A percentile compares a stretch with the other conserved stretches of the same genome.
These are phyloP conservation scores for Yamadazyma philogaea DNA, from an alignment of 805 yeast species.

Conservation along the genomic window DNA sequence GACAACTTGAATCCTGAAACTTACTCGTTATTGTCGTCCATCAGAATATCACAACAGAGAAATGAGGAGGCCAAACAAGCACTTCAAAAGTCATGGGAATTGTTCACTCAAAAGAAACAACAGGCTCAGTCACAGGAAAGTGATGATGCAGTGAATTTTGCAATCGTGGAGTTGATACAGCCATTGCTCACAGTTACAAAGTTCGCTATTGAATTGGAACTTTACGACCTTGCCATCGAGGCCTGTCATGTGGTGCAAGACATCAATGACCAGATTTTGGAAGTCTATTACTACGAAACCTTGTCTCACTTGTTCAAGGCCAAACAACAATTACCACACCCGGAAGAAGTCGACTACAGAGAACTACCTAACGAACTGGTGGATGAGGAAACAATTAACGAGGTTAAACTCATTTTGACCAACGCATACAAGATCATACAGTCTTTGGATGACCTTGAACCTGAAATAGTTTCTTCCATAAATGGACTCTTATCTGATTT, in stretches of 20 bases:
- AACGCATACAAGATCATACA: constrained; percentile 44
- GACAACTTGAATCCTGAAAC: constrained; percentile 71
- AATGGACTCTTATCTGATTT: constrained; percentile 47
- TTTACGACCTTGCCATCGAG: constrained; percentile 62
- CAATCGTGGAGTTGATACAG: constrained; percentile 65
- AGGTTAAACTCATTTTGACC: constrained; percentile 43
- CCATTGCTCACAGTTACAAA: constrained; percentile 71
- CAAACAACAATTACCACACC: constrained; percentile 17
- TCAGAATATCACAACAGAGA: constrained; percentile 82
- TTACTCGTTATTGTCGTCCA: constrained; percentile 78
- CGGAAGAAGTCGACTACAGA: constrained; percentile 36
- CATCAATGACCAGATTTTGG: constrained; percentile 81
- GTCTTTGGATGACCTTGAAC: constrained; percentile 46
- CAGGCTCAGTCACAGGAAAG: constrained; percentile 20
- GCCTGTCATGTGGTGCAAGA: constrained; percentile 67
- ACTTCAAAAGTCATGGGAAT: constrained; percentile 65
- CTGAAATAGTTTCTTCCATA: constrained; percentile 58
- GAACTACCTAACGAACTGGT: constrained; percentile 27
- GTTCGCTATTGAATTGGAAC: constrained; percentile 73
- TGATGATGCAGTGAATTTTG: constrained; percentile 47
- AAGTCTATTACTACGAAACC: constrained; percentile 79
- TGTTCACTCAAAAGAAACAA: constrained; percentile 52
- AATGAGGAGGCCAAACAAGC: constrained; percentile 71
- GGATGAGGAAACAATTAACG: constrained; percentile 33
- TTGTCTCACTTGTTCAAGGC: constrained; percentile 57